Percentiles rank a stretch among this genome's conserved stretches.
These are phyloP conservation scores for Beta macrorhiza DNA, from an alignment of 179 eudicot genomes.

Conservation along the genomic window DNA sequence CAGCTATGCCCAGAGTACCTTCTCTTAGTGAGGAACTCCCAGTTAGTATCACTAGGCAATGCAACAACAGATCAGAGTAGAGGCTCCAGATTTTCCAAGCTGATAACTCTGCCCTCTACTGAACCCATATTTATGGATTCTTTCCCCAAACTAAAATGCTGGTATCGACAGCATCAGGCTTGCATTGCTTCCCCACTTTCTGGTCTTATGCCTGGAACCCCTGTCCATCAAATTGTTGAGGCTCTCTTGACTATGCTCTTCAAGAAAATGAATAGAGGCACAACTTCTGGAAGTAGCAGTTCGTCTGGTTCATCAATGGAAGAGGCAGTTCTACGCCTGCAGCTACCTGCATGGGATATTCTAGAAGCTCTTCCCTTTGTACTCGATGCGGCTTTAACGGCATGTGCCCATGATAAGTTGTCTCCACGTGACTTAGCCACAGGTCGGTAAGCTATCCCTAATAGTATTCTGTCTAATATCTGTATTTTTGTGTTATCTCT, in stretches of 20 bases:
- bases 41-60: constrained; percentile 54
- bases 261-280: constrained; percentile 60
- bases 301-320: constrained; percentile 77
- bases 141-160: constrained; percentile 80
- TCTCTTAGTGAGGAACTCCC: constrained; percentile 71
- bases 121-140: constrained; percentile 81
- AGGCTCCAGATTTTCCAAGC: constrained; percentile 40
- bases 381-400: constrained; percentile 92
- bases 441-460: constrained; percentile 47
- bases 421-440: constrained; percentile 97
- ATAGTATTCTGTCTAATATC: constrained; percentile 8
- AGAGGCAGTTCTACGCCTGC: constrained; percentile 66
- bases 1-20: constrained; percentile 92
- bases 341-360: constrained; percentile 94
- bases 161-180: constrained; percentile 92
- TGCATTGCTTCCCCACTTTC: constrained; percentile 95
- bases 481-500: background rate
- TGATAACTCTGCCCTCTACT: constrained; percentile 45
- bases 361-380: constrained; percentile 98
- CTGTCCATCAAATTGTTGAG: constrained; percentile 86
- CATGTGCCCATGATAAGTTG: constrained; percentile 87
- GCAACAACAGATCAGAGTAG: constrained; percentile 36
- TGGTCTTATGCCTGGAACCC: constrained; percentile 81
- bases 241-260: constrained; percentile 85
- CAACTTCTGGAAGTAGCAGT: constrained; percentile 79